Conservation (phyloP, 2,329 filamentous ascomycete species). For the Fusarium tricinctum region DNA sequence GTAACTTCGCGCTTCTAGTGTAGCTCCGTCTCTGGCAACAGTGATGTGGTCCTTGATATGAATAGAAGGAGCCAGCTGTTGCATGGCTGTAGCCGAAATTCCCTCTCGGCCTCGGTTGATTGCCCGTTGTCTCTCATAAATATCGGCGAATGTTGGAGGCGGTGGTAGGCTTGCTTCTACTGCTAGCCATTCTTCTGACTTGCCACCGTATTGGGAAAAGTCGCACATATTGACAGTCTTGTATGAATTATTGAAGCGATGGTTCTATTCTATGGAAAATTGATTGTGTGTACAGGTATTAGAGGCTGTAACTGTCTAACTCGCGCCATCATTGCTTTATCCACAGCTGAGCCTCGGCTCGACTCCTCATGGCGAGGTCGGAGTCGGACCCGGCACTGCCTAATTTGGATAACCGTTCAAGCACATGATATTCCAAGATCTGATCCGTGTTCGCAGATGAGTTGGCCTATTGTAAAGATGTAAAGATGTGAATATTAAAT, state of each 20-base stretch:
- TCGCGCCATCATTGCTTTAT: background rate
- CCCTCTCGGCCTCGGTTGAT: constrained; percentile 32
- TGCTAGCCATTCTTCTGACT: constrained; percentile 61
- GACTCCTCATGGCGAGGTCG: constrained; percentile 3
- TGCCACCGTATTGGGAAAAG: constrained; percentile 56
- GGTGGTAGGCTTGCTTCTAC: constrained; percentile 47
- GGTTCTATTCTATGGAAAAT: background rate
- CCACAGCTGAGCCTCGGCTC: background rate
- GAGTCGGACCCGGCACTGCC: constrained; percentile 7
- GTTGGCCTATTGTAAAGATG: too few relatives aligned
- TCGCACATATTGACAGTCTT: constrained; percentile 32
- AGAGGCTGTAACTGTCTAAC: too few relatives aligned
- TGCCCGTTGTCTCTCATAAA: constrained; percentile 15
- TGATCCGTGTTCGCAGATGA: too few relatives aligned
- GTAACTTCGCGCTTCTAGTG: constrained; percentile 36
- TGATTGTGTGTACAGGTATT: too few relatives aligned
- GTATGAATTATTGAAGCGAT: background rate
- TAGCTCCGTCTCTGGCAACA: constrained; percentile 19
- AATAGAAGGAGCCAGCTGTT: constrained; percentile 46
- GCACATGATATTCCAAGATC: background rate
- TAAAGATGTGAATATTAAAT: too few relatives aligned
- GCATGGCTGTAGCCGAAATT: constrained; percentile 28
- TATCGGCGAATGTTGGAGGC: constrained; percentile 12
- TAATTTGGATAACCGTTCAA: constrained; percentile 12
- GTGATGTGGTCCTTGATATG: constrained; percentile 52